phyloP scores from a whole-genome alignment of 2,329 filamentous ascomycete genomes.

The Piedraia hortae region DNA sequence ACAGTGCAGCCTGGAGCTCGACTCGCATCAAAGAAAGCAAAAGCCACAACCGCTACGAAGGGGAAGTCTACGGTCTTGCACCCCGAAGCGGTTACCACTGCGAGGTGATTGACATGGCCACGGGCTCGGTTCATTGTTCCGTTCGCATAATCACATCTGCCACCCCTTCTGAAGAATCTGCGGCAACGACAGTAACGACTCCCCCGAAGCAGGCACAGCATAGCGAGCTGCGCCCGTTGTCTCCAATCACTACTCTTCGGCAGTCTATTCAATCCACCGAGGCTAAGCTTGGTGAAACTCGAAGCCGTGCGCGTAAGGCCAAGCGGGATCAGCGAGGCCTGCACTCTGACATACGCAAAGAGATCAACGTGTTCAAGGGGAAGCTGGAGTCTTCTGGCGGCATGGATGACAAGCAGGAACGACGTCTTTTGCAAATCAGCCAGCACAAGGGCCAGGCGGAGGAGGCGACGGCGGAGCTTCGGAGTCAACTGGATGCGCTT shows the following conservation, averaged over 20 bases:
- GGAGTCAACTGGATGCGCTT: constrained; percentile 33
- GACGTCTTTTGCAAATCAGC: constrained; percentile 48
- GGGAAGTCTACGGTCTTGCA: constrained; percentile 38
- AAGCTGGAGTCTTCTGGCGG: constrained; percentile 39
- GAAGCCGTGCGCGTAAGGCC: constrained; percentile 37
- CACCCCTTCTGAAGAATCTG: constrained; percentile 29
- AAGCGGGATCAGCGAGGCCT: constrained; percentile 50
- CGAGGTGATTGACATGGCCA: constrained; percentile 44
- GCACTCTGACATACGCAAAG: constrained; percentile 38
- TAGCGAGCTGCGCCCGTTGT: constrained; percentile 41
- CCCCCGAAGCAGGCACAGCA: constrained; percentile 30
- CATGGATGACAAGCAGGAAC: constrained; percentile 46
- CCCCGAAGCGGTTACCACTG: constrained; percentile 51
- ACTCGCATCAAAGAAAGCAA: constrained; percentile 33
- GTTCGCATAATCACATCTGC: constrained; percentile 42
- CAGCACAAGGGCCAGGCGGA: constrained; percentile 45
- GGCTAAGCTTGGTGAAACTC: constrained; percentile 40
- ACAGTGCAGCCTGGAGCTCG: constrained; percentile 55
- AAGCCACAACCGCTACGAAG: constrained; percentile 22
- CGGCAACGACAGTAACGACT: constrained; percentile 16
- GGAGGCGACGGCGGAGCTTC: constrained; percentile 29
- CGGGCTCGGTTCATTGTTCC: constrained; percentile 38
- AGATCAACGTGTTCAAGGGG: constrained; percentile 40
- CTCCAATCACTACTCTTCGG: constrained; percentile 47
- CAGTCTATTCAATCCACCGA: constrained; percentile 50